Conservation (phyloP, 805 yeast species). For the Metschnikowia cubensis region DNA sequence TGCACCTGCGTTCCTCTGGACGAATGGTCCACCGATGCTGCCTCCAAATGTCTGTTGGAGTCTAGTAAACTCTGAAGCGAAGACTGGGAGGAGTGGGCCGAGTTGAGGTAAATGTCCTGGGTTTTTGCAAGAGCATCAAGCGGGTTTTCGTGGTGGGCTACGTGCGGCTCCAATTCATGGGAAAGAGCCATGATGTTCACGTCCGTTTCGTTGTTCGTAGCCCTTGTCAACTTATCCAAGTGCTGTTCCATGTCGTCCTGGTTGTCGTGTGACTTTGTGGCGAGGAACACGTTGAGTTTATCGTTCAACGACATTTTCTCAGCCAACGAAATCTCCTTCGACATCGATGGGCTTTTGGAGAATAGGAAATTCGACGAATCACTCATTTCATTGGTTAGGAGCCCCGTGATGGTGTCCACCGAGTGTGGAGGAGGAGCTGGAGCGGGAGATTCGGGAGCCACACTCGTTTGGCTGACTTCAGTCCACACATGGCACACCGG, state of each 20-base stretch:
- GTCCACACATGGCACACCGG: constrained; percentile 13
- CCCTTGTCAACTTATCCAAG: constrained; percentile 27
- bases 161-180: constrained; percentile 19
- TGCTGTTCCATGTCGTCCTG: constrained; percentile 34
- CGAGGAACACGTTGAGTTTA: constrained; percentile 42
- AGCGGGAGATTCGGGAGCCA: constrained; percentile 9
- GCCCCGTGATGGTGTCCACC: constrained; percentile 17
- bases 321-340: no score
- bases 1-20: constrained; percentile 32
- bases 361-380: not conserved
- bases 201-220: constrained; percentile 24
- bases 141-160: constrained; percentile 27
- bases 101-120: constrained; percentile 20
- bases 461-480: constrained; percentile 7
- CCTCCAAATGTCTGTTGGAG: constrained; percentile 16
- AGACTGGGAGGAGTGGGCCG: constrained; percentile 37
- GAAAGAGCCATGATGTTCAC: constrained; percentile 36
- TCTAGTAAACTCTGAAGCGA: constrained; percentile 25
- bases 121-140: constrained; percentile 28
- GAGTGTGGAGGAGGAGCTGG: constrained; percentile 20
- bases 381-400: not conserved
- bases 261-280: constrained; percentile 13
- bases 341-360: not conserved
- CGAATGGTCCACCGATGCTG: constrained; percentile 8
- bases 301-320: constrained; percentile 37